These are phyloP conservation scores for Spinellus fusiger DNA, from an alignment of 192 early-diverging fungal species.

Conservation along the genomic window DNA sequence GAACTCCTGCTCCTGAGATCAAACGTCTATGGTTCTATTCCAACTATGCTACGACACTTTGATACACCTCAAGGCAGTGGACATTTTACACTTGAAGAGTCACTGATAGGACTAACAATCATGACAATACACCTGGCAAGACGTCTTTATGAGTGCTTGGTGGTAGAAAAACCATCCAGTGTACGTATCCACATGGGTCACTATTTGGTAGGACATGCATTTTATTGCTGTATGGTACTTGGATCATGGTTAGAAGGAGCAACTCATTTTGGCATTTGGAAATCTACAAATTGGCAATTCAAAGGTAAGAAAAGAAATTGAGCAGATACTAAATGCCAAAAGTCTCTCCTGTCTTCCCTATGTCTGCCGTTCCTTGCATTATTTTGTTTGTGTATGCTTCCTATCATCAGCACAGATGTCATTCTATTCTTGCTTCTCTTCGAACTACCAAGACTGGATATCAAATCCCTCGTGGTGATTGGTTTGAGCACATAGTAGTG, in stretches of 20 bases:
- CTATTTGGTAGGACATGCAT: slow-evolving; percentile 57
- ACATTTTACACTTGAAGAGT: background rate
- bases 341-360: slow-evolving; percentile 16
- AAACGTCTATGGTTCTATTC: background rate
- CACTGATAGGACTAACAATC: slow-evolving; percentile 27
- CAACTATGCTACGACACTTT: background rate
- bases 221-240: slow-evolving; percentile 51
- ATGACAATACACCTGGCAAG: slow-evolving; percentile 34
- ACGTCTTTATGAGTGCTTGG: slow-evolving; percentile 44
- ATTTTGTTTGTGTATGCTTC: slow-evolving; percentile 49
- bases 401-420: slow-evolving; percentile 59
- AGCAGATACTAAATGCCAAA: background rate
- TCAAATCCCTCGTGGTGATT: slow-evolving; percentile 57
- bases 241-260: slow-evolving; percentile 45
- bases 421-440: slow-evolving; percentile 57
- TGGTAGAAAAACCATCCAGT: slow-evolving; percentile 38
- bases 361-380: slow-evolving; percentile 26
- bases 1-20: slow-evolving; percentile 9
- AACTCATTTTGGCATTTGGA: slow-evolving; percentile 27
- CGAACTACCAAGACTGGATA: slow-evolving; percentile 37
- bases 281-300: slow-evolving; percentile 1
- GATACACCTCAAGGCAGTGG: slow-evolving; percentile 3
- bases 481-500: slow-evolving; percentile 55
- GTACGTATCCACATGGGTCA: slow-evolving; percentile 58
- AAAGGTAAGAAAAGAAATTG: background rate